A percentile compares a stretch with the other conserved stretches of the same genome.
phyloP scores from a whole-genome alignment of 805 yeast species.

The Saturnispora dispora region DNA sequence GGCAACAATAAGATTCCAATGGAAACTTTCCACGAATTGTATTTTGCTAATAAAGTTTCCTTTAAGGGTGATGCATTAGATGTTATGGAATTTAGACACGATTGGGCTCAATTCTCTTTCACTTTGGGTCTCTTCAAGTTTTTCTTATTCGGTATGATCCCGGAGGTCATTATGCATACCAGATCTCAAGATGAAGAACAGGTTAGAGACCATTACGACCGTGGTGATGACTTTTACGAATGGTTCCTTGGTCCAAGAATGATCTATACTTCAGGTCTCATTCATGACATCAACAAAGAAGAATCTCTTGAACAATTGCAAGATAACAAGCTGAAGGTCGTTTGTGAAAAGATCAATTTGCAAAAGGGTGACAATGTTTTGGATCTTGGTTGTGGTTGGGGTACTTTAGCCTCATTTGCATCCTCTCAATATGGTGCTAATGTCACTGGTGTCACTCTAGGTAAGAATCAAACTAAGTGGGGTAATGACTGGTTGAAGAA shows the following conservation, averaged over 20 bases:
- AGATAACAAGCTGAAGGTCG: slow-evolving; percentile 81
- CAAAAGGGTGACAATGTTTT: slow-evolving; percentile 64
- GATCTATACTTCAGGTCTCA: slow-evolving; percentile 85
- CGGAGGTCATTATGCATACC: slow-evolving; percentile 87
- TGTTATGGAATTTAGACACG: slow-evolving; percentile 78
- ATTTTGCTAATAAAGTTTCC: slow-evolving; percentile 72
- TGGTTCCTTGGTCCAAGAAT: slow-evolving; percentile 93
- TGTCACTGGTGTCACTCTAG: slow-evolving; percentile 85
- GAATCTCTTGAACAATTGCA: slow-evolving; percentile 76
- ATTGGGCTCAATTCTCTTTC: slow-evolving; percentile 80
- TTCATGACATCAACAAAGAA: slow-evolving; percentile 57
- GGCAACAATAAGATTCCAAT: slow-evolving; percentile 78
- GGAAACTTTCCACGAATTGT: slow-evolving; percentile 87
- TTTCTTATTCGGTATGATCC: slow-evolving; percentile 81
- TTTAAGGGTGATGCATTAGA: slow-evolving; percentile 86
- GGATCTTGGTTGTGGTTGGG: slow-evolving; percentile 96
- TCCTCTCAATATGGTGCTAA: slow-evolving; percentile 75
- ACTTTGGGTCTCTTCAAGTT: slow-evolving; percentile 68
- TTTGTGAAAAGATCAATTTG: slow-evolving; percentile 77
- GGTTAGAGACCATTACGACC: slow-evolving; percentile 90
- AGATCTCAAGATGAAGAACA: slow-evolving; percentile 94
- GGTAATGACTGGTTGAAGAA: slow-evolving; percentile 63
- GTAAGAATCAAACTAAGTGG: slow-evolving; percentile 85
- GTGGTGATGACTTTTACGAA: slow-evolving; percentile 91
- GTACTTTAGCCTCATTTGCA: slow-evolving; percentile 79